Evolutionary conservation across 306 rosid genomes (phyloP), one percentile per base, ranked within the genome.

Genomic region (Castanea sativa): DNA sequence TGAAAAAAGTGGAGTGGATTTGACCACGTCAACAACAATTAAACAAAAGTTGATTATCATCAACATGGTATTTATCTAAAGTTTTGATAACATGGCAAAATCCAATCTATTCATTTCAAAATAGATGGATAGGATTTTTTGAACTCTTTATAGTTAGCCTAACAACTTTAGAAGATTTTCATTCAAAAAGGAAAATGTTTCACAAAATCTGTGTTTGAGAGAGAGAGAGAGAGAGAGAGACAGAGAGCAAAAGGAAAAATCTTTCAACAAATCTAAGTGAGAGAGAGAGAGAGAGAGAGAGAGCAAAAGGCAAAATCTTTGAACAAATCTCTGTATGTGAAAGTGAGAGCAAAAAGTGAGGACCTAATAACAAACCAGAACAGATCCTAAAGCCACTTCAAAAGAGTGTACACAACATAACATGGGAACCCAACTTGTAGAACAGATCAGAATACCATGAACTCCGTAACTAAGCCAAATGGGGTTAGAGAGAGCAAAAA

Each of bases 391-490:
- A 55, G 8, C 65, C 35, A 55, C n/a, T 64, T 67, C 57, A 6
- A 13, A 76, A 63, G 23, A 41, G 23, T 51, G 67, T 32, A 19
- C 1, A 73, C 53, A 38, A 81, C 45, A 71, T 43, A 10, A 64
- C 19, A 64, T 11, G 76, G 55, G 75, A 49, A 27, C 61, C 18
- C 69, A 63, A 75, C 77, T 69, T 33, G 82, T 20, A 32, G 64
- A 67, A 19, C 75, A 82, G 59, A 78, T 73, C 55, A 77, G 15
- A 67, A 41, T 23, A n/a, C 65, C 55, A 82, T 3, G 30, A 64
- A 56, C 71, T 55, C 71, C 60, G 73, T 38, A 49, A 53, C 49
- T 59, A 30, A 60, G 71, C 29, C 79, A 60, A 52, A 49, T 63
- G 79, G 71, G 58, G 75, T 69, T 63, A 43, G 27, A 55, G 49